A percentile compares a stretch with the other conserved stretches of the same genome.
Evolutionary conservation across 371 early-diverging fungal species (phyloP).

Genomic region (Nematocida ironsii): DNA sequence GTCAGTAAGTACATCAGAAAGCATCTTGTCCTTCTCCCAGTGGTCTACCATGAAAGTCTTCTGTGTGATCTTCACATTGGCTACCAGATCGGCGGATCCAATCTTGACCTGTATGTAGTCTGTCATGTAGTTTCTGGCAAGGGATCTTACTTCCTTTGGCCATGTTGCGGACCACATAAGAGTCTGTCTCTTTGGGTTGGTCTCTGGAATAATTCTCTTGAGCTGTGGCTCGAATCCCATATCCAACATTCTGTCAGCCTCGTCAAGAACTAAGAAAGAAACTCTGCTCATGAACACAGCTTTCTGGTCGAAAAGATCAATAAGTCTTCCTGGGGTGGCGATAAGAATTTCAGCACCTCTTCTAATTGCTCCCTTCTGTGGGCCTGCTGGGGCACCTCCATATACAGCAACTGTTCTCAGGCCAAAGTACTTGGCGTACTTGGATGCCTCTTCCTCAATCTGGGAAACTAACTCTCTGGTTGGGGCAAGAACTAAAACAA

Average conservation of each 20-base stretch:
- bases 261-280: slow-evolving; percentile 93
- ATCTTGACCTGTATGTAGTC: slow-evolving; percentile 96
- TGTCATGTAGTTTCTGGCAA: slow-evolving; percentile 85
- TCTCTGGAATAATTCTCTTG: slow-evolving; percentile 91
- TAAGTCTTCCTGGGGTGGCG: slow-evolving; percentile 96
- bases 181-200: slow-evolving; percentile 93
- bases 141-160: slow-evolving; percentile 89
- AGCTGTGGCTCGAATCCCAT: slow-evolving; percentile 99
- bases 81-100: slow-evolving; percentile 92
- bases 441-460: slow-evolving; percentile 68
- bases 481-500: slow-evolving; percentile 92
- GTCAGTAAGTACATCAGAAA: slow-evolving; percentile 76
- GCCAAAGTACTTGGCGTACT: slow-evolving; percentile 72
- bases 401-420: slow-evolving; percentile 89
- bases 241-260: slow-evolving; percentile 96
- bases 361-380: slow-evolving; percentile 82
- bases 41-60: slow-evolving; percentile 82
- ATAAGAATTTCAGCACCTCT: slow-evolving; percentile 92
- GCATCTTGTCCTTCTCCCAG: slow-evolving; percentile 84
- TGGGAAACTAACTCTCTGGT: slow-evolving; percentile 88
- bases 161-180: slow-evolving; percentile 99
- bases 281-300: slow-evolving; percentile 85
- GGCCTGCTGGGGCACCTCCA: slow-evolving; percentile 88
- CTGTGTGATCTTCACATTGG: slow-evolving; percentile 90
- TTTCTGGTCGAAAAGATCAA: slow-evolving; percentile 79